Percentiles rank a stretch among this genome's conserved stretches.
These are phyloP conservation scores for Rhodotorula sp. DNA, from an alignment of 1,284 basidiomycete genomes.

Conservation along the genomic window DNA sequence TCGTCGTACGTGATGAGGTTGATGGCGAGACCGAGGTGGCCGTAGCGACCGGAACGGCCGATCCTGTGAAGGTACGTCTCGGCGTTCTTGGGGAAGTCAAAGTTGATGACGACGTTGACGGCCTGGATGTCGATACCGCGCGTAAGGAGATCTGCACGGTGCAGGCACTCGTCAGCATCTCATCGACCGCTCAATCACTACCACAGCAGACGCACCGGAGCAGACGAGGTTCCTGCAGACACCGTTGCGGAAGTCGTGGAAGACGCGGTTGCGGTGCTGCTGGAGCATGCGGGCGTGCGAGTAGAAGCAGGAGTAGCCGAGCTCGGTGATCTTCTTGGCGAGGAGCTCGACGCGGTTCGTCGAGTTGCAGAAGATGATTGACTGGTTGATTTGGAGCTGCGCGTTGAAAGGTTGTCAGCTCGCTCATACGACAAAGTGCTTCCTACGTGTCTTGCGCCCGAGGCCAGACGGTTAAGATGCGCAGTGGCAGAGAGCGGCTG, in stretches of 20 bases:
- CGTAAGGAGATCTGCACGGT: conserved; percentile 75
- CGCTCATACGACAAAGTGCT: no score
- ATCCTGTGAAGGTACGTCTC: conserved; percentile 98
- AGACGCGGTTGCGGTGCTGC: conserved; percentile 96
- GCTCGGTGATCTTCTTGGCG: conserved; percentile 98
- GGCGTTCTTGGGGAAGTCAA: conserved; percentile 92
- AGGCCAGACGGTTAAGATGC: background rate
- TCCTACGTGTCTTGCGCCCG: background rate
- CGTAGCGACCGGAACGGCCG: conserved; percentile 94
- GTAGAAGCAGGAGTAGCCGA: conserved; percentile 99
- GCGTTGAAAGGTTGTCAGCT: conserved; percentile 2
- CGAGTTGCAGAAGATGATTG: conserved; percentile 99
- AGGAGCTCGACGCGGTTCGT: conserved; percentile 98
- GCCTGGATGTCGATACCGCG: conserved; percentile 99
- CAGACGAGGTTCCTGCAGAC: conserved; percentile 98
- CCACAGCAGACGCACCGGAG: conserved; percentile 53
- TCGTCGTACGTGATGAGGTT: conserved; percentile 80
- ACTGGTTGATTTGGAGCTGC: conserved; percentile 99
- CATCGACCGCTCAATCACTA: background rate
- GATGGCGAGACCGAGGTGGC: conserved; percentile 94
- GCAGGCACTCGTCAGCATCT: background rate
- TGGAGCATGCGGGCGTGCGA: conserved; percentile 99
- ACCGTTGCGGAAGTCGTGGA: conserved; percentile 98
- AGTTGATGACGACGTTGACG: conserved; percentile 99
- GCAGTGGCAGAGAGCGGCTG: conserved; percentile 1